Base-by-base conservation (phyloP, 2,329 filamentous ascomycete species). In the Microcyclosporella mali region DNA sequence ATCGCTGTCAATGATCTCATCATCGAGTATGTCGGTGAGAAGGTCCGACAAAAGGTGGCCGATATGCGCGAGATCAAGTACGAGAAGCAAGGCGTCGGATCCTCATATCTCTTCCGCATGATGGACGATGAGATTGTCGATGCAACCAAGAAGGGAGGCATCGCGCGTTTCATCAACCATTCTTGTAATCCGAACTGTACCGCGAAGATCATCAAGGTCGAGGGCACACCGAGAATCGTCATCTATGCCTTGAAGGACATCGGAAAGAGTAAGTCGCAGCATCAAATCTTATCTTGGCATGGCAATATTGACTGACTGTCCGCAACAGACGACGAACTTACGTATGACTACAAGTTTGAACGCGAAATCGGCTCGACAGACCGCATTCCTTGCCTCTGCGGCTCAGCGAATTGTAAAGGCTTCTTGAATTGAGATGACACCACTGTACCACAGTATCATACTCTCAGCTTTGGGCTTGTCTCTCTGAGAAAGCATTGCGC, bases 341-440 rank as follows among this genome's bases (percentile, higher is more conserved):
- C 92, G 2, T 98, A 98, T 71, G 92, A 98, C 72, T 98, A 98
- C 78, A 98, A 98, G 68, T 98, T 98, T 66, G 92, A 98, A 72
- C 85, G 92, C 58, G 92, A 98, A 69, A 87, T 94, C 60, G 88
- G 88, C 60, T 94, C 88, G 56, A 79, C 88, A 51, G 92, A 98
- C 66, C 87, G 92, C 52, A 95, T 98, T 58, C 92, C 92, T 38
- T 98, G 92, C 72, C 81, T 98, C 38, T 98, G 92, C 67, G 92
- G 92, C 47, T 95, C 90, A 33, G 81, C 89, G 21, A 88, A 88
- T 36, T 98, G 92, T 74, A 98, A 98, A 74, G 92, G 92, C 51
- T 98, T 97, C 73, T 86, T 98, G 69, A 98, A 98, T 70, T 98
- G 75, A 33, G 37, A 27, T 29, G 38, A 43, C 46, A 45, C 46